These are phyloP conservation scores for Cymodocea nodosa DNA, from an alignment of 116 monocot genomes.

Conservation along the genomic window DNA sequence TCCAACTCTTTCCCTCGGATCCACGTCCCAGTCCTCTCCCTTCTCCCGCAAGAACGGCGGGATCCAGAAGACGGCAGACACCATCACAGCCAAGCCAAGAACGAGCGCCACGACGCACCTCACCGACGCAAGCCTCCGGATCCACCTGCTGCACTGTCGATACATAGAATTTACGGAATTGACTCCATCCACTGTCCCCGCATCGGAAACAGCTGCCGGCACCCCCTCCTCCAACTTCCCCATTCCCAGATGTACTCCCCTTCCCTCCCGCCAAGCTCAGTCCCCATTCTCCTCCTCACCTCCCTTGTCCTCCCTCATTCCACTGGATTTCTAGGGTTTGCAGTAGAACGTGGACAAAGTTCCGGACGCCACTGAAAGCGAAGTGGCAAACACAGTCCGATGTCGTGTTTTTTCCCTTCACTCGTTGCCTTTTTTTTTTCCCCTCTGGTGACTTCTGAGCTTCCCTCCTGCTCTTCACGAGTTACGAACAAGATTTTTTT, in stretches of 20 bases:
- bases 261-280: constrained; percentile 6
- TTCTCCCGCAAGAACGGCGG: constrained; percentile 33
- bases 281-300: not conserved
- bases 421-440: too few species aligned
- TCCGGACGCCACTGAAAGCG: too few species aligned
- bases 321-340: not conserved
- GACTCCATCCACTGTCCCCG: constrained; percentile 4
- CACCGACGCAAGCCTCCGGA: constrained; percentile 25
- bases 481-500: too few species aligned
- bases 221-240: constrained; percentile 54
- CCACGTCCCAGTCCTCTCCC: constrained; percentile 5
- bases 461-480: too few species aligned
- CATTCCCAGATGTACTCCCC: constrained; percentile 16
- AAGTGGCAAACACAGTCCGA: too few species aligned
- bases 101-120: constrained; percentile 45
- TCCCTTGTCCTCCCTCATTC: not conserved
- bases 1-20: constrained; percentile 22
- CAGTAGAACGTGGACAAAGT: too few species aligned
- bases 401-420: too few species aligned
- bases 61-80: constrained; percentile 71
- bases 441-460: too few species aligned
- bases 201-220: not conserved
- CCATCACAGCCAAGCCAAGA: constrained; percentile 47
- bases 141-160: constrained; percentile 17
- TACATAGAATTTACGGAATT: constrained; percentile 9